Percentiles rank a stretch among this genome's conserved stretches.
phyloP scores from a whole-genome alignment of 2,329 filamentous ascomycete genomes.

The Mollisiaceae sp. region DNA sequence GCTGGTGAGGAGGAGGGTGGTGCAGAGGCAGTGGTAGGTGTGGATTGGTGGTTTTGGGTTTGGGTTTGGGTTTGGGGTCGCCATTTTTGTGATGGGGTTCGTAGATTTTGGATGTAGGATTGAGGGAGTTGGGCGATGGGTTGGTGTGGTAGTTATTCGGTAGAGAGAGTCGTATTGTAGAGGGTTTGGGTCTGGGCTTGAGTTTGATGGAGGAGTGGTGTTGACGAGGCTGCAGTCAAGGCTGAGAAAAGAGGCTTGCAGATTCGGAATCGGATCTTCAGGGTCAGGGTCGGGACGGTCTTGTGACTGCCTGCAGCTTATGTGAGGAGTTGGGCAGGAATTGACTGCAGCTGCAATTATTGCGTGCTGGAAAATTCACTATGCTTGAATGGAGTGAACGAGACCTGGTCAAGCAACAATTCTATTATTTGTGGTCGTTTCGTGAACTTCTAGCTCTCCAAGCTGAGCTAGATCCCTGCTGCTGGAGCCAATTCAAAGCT shows the following conservation, averaged over 20 bases:
- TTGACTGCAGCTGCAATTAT: not conserved
- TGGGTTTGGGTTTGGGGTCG: not conserved
- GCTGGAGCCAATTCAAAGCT: not conserved
- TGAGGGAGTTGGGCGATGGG: no score
- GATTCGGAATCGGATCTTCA: constrained; percentile 9
- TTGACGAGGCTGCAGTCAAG: constrained; percentile 3
- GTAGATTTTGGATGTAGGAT: no score
- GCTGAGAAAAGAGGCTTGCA: constrained; percentile 9
- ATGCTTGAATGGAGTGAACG: not conserved
- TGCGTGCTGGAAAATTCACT: not conserved
- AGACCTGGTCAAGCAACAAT: not conserved
- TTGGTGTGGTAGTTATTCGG: no score
- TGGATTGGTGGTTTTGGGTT: constrained; percentile 43
- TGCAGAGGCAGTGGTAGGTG: constrained; percentile 70
- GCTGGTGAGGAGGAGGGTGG: constrained; percentile 65
- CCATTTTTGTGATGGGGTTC: not conserved
- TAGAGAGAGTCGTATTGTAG: no score
- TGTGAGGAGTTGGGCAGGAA: not conserved
- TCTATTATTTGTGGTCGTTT: not conserved
- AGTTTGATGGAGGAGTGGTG: not conserved
- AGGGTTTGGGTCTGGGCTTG: not conserved
- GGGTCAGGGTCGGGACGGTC: not conserved
- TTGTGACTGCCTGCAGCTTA: not conserved
- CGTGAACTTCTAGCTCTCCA: not conserved
- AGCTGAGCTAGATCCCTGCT: not conserved